A percentile compares a stretch with the other conserved stretches of the same genome.
Conservation (phyloP, 176 grass and related monocot species). For the Olyra latifolia region DNA sequence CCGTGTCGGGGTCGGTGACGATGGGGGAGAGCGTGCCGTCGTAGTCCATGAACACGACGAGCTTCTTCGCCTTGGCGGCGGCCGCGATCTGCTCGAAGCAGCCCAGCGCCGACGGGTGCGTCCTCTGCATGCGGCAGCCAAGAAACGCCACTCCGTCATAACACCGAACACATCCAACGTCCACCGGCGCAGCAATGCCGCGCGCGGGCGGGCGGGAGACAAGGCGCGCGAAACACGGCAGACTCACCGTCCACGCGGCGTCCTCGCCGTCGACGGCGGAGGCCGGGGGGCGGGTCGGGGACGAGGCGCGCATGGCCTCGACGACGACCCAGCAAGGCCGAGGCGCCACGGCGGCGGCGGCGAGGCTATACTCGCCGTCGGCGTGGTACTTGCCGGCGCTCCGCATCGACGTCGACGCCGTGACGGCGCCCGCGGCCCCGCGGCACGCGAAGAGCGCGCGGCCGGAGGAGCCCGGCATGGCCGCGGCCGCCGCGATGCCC, state of each 20-base stretch:
- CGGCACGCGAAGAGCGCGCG: slow-evolving; percentile 39
- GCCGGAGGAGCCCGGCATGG: slow-evolving; percentile 36
- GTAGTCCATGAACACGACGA: slow-evolving; percentile 93
- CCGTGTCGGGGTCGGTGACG: slow-evolving; percentile 82
- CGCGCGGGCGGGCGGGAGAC: neutral
- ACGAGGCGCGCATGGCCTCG: slow-evolving; percentile 79
- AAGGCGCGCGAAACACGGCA: neutral
- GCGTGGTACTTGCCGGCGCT: slow-evolving; percentile 23
- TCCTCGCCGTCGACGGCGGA: slow-evolving; percentile 39
- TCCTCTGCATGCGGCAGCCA: slow-evolving; percentile 46
- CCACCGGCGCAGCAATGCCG: neutral
- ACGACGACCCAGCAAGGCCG: slow-evolving; percentile 48
- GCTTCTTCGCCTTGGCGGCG: slow-evolving; percentile 58
- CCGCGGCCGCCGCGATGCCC: slow-evolving; percentile 48
- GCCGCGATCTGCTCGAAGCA: slow-evolving; percentile 73
- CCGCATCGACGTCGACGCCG: slow-evolving; percentile 11
- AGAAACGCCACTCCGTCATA: neutral
- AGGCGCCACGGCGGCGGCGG: neutral
- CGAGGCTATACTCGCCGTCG: neutral
- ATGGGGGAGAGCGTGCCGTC: slow-evolving; percentile 98
- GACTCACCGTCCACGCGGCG: slow-evolving; percentile 64
- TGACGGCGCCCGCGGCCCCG: slow-evolving; percentile 10
- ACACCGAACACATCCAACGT: neutral
- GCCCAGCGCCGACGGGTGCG: slow-evolving; percentile 73
- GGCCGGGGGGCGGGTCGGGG: slow-evolving; percentile 54